Conservation (phyloP, 2,329 filamentous ascomycete genomes). For the Mollisiaceae sp. region DNA sequence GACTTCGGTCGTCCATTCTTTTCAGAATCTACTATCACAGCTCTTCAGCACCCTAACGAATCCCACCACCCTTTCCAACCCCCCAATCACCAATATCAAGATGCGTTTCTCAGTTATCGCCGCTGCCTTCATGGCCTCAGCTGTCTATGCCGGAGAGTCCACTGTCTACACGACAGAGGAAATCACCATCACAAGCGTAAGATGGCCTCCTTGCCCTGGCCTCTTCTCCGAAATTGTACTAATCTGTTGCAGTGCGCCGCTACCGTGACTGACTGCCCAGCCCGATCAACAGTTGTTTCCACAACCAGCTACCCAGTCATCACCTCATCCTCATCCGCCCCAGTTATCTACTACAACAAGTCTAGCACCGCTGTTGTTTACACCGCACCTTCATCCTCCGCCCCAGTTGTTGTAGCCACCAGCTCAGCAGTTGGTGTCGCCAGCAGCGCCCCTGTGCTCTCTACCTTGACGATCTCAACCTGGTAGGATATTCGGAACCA, state of each 20-base stretch:
- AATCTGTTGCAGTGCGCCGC: constrained; percentile 36
- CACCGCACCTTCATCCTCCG: constrained; percentile 20
- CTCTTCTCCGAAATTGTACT: neutral
- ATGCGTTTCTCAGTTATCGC: constrained; percentile 44
- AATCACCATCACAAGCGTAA: constrained; percentile 48
- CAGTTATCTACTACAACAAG: constrained; percentile 16
- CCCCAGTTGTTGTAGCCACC: constrained; percentile 22
- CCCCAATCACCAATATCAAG: constrained; percentile 35
- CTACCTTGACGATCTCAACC: constrained; percentile 33
- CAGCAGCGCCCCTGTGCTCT: constrained; percentile 22
- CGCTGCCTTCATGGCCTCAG: constrained; percentile 41
- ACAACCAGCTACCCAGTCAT: constrained; percentile 31
- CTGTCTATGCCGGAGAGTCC: constrained; percentile 41
- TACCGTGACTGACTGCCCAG: constrained; percentile 10
- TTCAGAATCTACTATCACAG: constrained; percentile 34
- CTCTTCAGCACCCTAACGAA: constrained; percentile 33
- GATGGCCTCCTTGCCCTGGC: neutral
- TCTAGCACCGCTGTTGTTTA: constrained; percentile 16
- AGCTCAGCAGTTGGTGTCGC: constrained; percentile 23
- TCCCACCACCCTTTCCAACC: constrained; percentile 15
- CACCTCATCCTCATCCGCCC: constrained; percentile 19
- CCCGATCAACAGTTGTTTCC: constrained; percentile 31
- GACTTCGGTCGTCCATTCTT: constrained; percentile 45
- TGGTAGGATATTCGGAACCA: constrained; percentile 1
- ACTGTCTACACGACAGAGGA: constrained; percentile 53